phyloP scores from a whole-genome alignment of 2,329 filamentous ascomycete species.

The Xenoacremonium recifei region DNA sequence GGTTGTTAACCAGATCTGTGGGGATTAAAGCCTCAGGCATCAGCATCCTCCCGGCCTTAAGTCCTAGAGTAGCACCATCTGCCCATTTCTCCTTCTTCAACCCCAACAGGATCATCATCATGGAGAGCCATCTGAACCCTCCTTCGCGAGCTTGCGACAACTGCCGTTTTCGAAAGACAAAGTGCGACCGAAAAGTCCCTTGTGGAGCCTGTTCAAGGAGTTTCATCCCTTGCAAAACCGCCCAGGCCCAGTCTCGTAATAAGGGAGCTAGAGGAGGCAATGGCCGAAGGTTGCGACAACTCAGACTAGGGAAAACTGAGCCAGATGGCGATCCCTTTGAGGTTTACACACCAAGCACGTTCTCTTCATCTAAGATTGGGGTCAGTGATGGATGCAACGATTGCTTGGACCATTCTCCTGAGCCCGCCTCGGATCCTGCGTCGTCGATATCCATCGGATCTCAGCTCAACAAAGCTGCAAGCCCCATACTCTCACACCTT shows the following conservation, averaged over 20 bases:
- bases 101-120: too few relatives aligned
- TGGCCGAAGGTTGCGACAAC: slow-evolving; percentile 15
- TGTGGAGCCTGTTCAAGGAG: slow-evolving; percentile 15
- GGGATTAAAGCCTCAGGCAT: too few relatives aligned
- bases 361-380: slow-evolving; percentile 12
- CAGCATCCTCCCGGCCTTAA: too few relatives aligned
- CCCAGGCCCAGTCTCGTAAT: slow-evolving; percentile 16
- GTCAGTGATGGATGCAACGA: too few relatives aligned
- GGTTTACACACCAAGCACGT: slow-evolving; percentile 12
- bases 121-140: background rate
- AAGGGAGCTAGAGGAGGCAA: slow-evolving; percentile 19
- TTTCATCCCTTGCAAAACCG: slow-evolving; percentile 14
- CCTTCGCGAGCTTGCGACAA: slow-evolving; percentile 14
- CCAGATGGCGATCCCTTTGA: slow-evolving; percentile 8
- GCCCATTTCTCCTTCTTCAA: too few relatives aligned
- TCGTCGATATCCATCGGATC: too few relatives aligned
- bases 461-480: too few relatives aligned
- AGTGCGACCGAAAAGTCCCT: slow-evolving; percentile 21
- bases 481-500: too few relatives aligned
- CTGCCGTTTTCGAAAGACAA: slow-evolving; percentile 22
- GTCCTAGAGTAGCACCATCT: too few relatives aligned
- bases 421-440: too few relatives aligned
- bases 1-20: too few relatives aligned
- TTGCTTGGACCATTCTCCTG: too few relatives aligned
- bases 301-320: slow-evolving; percentile 11